Evolutionary conservation across 352 stramenopile genomes (phyloP), one percentile per base, ranked within the genome.

Genomic region (Phytophthora pini): DNA sequence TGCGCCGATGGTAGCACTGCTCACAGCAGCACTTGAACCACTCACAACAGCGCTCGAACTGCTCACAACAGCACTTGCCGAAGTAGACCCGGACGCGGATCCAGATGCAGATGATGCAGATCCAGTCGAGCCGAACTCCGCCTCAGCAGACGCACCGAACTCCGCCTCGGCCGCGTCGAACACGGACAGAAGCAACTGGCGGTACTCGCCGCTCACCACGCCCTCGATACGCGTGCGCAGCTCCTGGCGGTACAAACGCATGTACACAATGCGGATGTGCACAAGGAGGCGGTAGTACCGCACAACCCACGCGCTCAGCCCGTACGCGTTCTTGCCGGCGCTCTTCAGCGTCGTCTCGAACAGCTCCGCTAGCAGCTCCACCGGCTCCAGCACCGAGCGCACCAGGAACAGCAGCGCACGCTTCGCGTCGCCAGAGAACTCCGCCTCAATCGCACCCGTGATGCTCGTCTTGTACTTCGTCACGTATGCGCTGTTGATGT

Each of bases 271-370:
- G 17, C 17, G 17, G 17, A 20, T 20, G 17, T 20, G 17, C 17
- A 20, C 17, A 20, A 20, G 17, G 17, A 20, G 17, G 17, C 17
- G 17, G 17, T 20, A 20, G 17, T 20, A 20, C 17, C 17, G 17
- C 17, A 20, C 17, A 20, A 20, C 17, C 17, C 17, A 20, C 17
- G 17, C 17, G 17, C 17, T 20, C 17, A 20, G 17, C 17, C 17
- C 17, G 17, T 20, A 20, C 17, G 17, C 17, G 17, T 20, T 20
- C 17, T 20, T 92, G 55, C 82, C 75, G 7, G 80, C 61, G 36
- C 77, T 73, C 72, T 90, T 86, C 80, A 89, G 84, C 34, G 79
- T 87, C 46, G 56, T 85, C 56, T 89, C 77, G 26, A 91, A 82
- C 40, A 80, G 64, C 26, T 84, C 74, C 2, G 79, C 79, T 26